Conservation (phyloP, 768 basidiomycete genomes). For the Piloderma croceum region DNA sequence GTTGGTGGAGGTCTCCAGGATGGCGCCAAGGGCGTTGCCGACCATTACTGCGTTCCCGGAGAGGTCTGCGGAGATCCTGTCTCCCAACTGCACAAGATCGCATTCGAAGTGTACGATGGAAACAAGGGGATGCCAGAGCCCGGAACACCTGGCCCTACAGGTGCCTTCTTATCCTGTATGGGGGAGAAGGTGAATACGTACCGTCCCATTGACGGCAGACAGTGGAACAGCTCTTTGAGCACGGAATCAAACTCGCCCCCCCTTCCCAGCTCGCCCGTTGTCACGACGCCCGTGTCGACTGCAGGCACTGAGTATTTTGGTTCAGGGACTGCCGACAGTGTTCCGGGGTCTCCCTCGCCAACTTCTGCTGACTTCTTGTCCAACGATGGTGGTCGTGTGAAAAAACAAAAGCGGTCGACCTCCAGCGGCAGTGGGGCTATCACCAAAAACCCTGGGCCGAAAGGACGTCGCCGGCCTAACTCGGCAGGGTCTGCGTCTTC, state of each 20-base stretch:
- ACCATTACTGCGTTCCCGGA: conserved; percentile 75
- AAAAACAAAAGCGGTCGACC: conserved; percentile 71
- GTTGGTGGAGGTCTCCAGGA: conserved; percentile 90
- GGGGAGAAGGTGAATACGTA: conserved; percentile 92
- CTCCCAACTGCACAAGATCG: conserved; percentile 92
- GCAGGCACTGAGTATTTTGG: conserved; percentile 64
- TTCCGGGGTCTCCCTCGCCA: conserved; percentile 62
- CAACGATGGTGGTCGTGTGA: conserved; percentile 81
- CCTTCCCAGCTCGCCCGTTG: conserved; percentile 65
- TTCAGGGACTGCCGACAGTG: conserved; percentile 49
- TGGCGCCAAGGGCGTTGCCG: conserved; percentile 77
- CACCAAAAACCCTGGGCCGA: conserved; percentile 30
- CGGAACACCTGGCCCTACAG: conserved; percentile 71
- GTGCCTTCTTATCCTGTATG: conserved; percentile 86
- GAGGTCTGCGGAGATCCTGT: conserved; percentile 93
- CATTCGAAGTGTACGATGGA: conserved; percentile 83
- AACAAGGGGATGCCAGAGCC: conserved; percentile 64
- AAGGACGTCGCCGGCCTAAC: conserved; percentile 65
- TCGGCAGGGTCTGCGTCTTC: conserved; percentile 71
- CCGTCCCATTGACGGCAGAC: conserved; percentile 75
- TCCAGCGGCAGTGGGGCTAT: conserved; percentile 58
- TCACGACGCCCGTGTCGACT: conserved; percentile 54
- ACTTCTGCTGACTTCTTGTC: conserved; percentile 60
- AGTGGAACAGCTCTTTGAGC: conserved; percentile 54
- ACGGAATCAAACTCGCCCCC: conserved; percentile 49